Conservation (phyloP, 2,329 filamentous ascomycete genomes). For the Lasiodiplodia theobromae region DNA sequence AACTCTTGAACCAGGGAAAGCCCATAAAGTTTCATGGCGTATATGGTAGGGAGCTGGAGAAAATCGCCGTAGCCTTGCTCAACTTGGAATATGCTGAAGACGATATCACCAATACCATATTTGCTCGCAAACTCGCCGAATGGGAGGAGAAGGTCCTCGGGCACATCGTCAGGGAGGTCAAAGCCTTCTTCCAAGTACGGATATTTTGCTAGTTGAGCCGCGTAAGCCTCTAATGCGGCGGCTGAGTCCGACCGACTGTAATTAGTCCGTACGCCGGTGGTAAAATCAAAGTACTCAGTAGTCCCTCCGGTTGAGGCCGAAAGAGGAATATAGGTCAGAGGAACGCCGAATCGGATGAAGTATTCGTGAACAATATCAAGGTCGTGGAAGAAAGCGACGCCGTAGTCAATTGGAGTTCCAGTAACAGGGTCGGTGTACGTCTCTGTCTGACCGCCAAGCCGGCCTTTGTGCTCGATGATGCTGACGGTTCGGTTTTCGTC, state of each 20-base stretch:
- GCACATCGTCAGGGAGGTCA: slow-evolving; percentile 53
- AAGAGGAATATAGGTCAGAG: slow-evolving; percentile 34
- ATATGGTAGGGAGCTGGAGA: slow-evolving; percentile 52
- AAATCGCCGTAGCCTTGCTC: slow-evolving; percentile 57
- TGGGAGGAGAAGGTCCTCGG: slow-evolving; percentile 56
- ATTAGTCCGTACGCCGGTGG: slow-evolving; percentile 34
- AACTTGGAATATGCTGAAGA: slow-evolving; percentile 50
- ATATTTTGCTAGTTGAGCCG: slow-evolving; percentile 41
- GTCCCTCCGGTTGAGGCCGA: slow-evolving; percentile 31
- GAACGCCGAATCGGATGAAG: slow-evolving; percentile 55
- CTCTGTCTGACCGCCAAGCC: slow-evolving; percentile 58
- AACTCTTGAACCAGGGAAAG: background rate
- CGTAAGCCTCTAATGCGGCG: slow-evolving; percentile 36
- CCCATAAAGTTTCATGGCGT: slow-evolving; percentile 51
- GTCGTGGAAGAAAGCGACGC: slow-evolving; percentile 51
- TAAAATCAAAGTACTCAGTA: slow-evolving; percentile 42
- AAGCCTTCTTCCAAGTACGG: slow-evolving; percentile 49
- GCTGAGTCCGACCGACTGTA: slow-evolving; percentile 27
- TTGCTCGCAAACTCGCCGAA: slow-evolving; percentile 59
- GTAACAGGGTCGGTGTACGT: slow-evolving; percentile 53
- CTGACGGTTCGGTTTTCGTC: slow-evolving; percentile 48
- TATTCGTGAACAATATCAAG: slow-evolving; percentile 51
- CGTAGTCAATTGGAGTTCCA: slow-evolving; percentile 45
- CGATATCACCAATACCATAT: slow-evolving; percentile 53
- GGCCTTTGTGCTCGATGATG: slow-evolving; percentile 49